Conservation (phyloP, 2,329 filamentous ascomycete genomes). For the Byssothecium circinans region DNA sequence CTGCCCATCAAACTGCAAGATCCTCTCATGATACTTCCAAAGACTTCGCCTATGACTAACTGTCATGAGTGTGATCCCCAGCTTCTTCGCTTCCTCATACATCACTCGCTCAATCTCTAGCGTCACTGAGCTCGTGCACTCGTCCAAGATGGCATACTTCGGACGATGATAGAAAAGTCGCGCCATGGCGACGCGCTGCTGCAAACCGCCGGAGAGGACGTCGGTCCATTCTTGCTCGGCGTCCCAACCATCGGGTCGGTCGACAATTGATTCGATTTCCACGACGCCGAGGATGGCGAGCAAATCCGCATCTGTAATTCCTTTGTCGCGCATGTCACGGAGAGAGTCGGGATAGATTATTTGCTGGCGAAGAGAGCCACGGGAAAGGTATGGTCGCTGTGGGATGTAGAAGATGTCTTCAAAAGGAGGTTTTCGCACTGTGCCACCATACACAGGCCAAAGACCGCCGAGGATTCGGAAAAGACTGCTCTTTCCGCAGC, state of each 20-base stretch:
- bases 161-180: constrained; percentile 91
- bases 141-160: constrained; percentile 92
- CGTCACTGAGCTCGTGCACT: constrained; percentile 95
- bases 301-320: constrained; percentile 80
- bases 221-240: constrained; percentile 96
- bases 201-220: constrained; percentile 85
- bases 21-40: constrained; percentile 95
- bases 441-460: constrained; percentile 97
- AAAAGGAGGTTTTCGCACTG: constrained; percentile 86
- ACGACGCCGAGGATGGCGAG: constrained; percentile 74
- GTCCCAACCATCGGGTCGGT: constrained; percentile 82
- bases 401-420: constrained; percentile 98
- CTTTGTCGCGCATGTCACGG: constrained; percentile 82
- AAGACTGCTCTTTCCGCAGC: constrained; percentile 92
- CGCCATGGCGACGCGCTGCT: constrained; percentile 97
- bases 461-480: constrained; percentile 95
- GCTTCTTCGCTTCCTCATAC: constrained; percentile 92
- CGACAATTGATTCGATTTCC: constrained; percentile 80
- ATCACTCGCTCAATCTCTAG: constrained; percentile 92
- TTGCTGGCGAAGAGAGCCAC: constrained; percentile 90
- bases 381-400: constrained; percentile 88
- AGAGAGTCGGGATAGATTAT: constrained; percentile 94
- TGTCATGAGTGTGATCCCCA: constrained; percentile 95
- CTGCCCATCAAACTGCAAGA: constrained; percentile 95
- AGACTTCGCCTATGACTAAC: constrained; percentile 87